Evolutionary conservation across 148 eudicot species (phyloP), one percentile per base, ranked within the genome.

Genomic region (Cornus kousa): DNA sequence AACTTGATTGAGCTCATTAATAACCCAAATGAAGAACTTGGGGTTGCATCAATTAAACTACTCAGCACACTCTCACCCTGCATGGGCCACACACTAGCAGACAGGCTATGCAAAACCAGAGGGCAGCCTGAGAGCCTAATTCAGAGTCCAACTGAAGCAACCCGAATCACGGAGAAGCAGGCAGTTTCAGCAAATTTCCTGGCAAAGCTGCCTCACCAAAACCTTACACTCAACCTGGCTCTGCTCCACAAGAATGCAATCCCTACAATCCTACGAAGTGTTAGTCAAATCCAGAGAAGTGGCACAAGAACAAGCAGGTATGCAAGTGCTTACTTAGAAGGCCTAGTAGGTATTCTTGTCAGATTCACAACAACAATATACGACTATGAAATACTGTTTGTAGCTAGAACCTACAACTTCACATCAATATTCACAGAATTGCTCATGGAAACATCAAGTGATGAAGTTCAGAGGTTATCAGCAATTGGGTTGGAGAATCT

Each of bases 141-240:
- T 70, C 82, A 83, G 79, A 85, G 73, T 33, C 89, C 86, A 62
- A 43, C 80, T 2, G 87, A 92, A 74, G 79, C 77, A 55, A 72
- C 74, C 68, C 82, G 77, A 67, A 88, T 87, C 75, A 88, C 93
- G 59, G 93, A 94, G 69, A 90, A 85, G 76, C 86, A 89, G 67
- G 93, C 92, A 71, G 72, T 87, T 82, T 89, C 94, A 35, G 89
- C 78, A 79, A 87, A 77, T 73, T 87, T 94, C 80, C 85, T 94
- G 78, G 91, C 97, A 48, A 90, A 83, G 74, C 91, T 92, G 39
- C 98, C 98, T 53, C 97, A 92, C 74, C 87, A 91, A 80, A 90
- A 92, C 76, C 75, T 92, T 59, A 81, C 87, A 24, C 94, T 94
- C 72, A 94, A 92, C 82, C 76, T 80, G 10, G 87, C 92, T 66